phyloP scores from a whole-genome alignment of 768 basidiomycete species.

The Agaricus sinodeliciosus region DNA sequence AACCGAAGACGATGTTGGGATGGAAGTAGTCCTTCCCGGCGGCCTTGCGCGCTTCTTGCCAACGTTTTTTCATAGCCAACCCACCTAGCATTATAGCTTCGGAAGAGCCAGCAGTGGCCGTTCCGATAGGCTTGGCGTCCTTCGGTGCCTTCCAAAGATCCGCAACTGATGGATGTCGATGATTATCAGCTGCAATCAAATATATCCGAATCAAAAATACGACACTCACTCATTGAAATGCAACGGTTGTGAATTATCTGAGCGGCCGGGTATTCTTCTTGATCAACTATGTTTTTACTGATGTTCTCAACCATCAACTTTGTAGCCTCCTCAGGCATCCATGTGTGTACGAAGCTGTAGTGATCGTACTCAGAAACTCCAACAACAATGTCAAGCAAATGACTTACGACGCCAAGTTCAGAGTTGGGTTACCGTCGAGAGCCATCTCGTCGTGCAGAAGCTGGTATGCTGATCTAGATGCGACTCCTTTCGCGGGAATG shows the following conservation, averaged over 20 bases:
- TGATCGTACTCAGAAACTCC: not conserved
- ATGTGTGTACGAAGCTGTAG: conserved; percentile 44
- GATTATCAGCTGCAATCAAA: conserved; percentile 2
- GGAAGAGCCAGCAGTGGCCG: conserved; percentile 57
- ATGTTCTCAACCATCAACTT: conserved; percentile 58
- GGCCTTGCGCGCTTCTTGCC: conserved; percentile 57
- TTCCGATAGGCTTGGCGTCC: conserved; percentile 48
- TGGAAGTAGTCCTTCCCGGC: conserved; percentile 49
- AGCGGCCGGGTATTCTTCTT: conserved; percentile 61
- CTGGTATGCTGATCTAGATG: conserved; percentile 40
- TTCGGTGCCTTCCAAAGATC: conserved; percentile 63
- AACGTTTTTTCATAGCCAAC: conserved; percentile 59
- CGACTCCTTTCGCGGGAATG: conserved; percentile 36
- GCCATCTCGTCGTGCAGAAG: conserved; percentile 49
- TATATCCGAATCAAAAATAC: not conserved
- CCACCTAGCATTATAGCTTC: conserved; percentile 72
- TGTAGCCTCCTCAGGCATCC: conserved; percentile 49
- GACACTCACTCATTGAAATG: conserved; percentile 44
- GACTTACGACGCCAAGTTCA: conserved; percentile 62
- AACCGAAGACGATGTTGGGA: conserved; percentile 52
- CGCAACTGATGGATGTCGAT: conserved; percentile 28
- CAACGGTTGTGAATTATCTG: conserved; percentile 46
- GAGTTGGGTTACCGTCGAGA: conserved; percentile 49
- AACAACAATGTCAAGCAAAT: not conserved
- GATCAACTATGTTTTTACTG: conserved; percentile 59